Percentiles rank a stretch among this genome's conserved stretches.
Conservation (phyloP, 805 yeast genomes). For the Schwanniomyces occidentalis region DNA sequence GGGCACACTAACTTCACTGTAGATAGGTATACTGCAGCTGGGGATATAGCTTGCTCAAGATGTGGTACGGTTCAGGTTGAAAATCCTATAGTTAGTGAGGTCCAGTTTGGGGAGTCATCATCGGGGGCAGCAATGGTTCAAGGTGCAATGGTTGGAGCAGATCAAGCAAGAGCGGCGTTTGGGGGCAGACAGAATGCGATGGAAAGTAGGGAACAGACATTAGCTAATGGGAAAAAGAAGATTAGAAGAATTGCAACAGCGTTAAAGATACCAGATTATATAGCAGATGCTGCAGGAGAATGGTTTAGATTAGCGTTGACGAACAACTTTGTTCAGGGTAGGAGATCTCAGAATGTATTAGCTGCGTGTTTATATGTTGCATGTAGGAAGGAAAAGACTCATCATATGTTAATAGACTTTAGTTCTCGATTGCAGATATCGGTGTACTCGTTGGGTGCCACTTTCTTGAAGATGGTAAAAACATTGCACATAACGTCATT, state of each 20-base stretch:
- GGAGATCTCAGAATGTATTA: slow-evolving; percentile 91
- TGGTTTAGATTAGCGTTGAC: slow-evolving; percentile 89
- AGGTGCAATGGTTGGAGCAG: slow-evolving; percentile 90
- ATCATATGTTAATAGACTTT: slow-evolving; percentile 95
- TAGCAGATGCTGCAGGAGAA: slow-evolving; percentile 81
- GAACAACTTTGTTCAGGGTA: slow-evolving; percentile 93
- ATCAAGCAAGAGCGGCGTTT: slow-evolving; percentile 72
- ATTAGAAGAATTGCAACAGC: slow-evolving; percentile 80
- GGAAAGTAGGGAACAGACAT: slow-evolving; percentile 87
- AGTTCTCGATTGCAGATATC: slow-evolving; percentile 86
- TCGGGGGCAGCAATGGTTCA: slow-evolving; percentile 95
- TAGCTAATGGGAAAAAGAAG: slow-evolving; percentile 78
- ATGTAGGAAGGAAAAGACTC: slow-evolving; percentile 87
- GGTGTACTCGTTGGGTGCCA: slow-evolving; percentile 94
- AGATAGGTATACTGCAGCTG: slow-evolving; percentile 43
- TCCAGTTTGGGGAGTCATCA: slow-evolving; percentile 88
- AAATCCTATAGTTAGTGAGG: slow-evolving; percentile 93
- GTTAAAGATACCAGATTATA: slow-evolving; percentile 76
- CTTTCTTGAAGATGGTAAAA: slow-evolving; percentile 91
- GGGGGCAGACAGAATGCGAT: slow-evolving; percentile 70
- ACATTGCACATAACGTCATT: slow-evolving; percentile 71
- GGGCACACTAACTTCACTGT: slow-evolving; percentile 21
- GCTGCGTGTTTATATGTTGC: slow-evolving; percentile 95
- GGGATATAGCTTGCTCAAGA: slow-evolving; percentile 72
- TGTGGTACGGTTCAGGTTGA: slow-evolving; percentile 93